Evolutionary conservation across 1,284 basidiomycete genomes (phyloP), one percentile per base, ranked within the genome.

Genomic region (Agroathelia rolfsii): DNA sequence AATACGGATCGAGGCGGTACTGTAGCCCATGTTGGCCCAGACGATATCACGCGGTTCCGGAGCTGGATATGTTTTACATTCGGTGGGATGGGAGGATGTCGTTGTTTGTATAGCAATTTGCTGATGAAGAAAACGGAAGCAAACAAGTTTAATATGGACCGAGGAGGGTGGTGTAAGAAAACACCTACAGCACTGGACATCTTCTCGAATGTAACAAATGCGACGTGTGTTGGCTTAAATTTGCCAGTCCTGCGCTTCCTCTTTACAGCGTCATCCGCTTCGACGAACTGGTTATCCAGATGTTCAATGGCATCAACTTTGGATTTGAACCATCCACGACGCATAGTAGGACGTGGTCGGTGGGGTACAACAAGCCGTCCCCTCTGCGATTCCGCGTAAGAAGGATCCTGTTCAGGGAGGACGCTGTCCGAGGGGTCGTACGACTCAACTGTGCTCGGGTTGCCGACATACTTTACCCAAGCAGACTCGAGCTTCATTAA

Each of bases 151-250:
- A n/a, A n/a, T n/a, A n/a, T n/a, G n/a, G n/a, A n/a, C n/a, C n/a
- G n/a, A n/a, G n/a, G n/a, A n/a, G n/a, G n/a, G n/a, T n/a, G n/a
- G n/a, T n/a, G n/a, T n/a, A n/a, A n/a, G 14, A 9, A 4, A 25
- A n/a, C 1, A 67, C 81, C 49, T 51, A 87, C 85, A 9, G 92
- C 88, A 47, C 81, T 81, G 2, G 86, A 85, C 69, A 93, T 90
- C 49, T 87, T 85, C 55, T 94, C 86, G 46, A 98, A 96, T 0
- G 94, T 97, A n/a, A 97, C 87, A 51, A 96, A 98, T 0, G 90
- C 94, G 6, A 78, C 73, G 37, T 82, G 76, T 0, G 85, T 85
- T 1, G 87, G 68, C 41, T 71, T 77, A 52, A 88, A 93, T 46
- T 74, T 80, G 5, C 79, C 78, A 8, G 58, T 57, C 32, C 69